Evolutionary conservation across 1,284 basidiomycete species (phyloP).

Genomic region (Cryptococcus sp.): DNA sequence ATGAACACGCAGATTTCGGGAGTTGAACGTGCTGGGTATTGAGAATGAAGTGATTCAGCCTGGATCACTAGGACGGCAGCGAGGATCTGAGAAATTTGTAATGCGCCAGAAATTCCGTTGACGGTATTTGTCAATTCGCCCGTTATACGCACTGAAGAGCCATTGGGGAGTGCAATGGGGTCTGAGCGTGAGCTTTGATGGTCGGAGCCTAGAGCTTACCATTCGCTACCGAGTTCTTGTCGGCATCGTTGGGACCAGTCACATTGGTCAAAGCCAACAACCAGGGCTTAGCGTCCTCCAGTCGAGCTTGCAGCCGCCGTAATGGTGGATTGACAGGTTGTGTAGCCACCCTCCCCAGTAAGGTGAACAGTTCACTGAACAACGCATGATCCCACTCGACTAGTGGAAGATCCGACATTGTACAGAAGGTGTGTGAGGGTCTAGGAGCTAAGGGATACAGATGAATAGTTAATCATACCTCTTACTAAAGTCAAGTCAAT

Average conservation of each 20-base stretch:
- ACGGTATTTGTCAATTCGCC: slow-evolving; percentile 33
- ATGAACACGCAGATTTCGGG: slow-evolving; percentile 38
- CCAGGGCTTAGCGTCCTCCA: slow-evolving; percentile 42
- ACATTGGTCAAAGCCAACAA: slow-evolving; percentile 32
- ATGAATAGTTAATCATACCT: no score
- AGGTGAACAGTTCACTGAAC: slow-evolving; percentile 35
- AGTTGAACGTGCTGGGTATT: slow-evolving; percentile 31
- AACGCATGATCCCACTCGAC: slow-evolving; percentile 38
- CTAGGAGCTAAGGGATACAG: neutral
- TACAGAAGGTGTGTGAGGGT: neutral
- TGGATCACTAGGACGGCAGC: slow-evolving; percentile 35
- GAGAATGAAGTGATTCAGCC: slow-evolving; percentile 28
- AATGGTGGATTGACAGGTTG: slow-evolving; percentile 37
- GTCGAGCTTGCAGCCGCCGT: slow-evolving; percentile 24
- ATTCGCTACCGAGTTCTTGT: slow-evolving; percentile 33
- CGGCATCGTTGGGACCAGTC: slow-evolving; percentile 30
- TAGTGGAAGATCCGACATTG: slow-evolving; percentile 26
- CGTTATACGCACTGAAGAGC: slow-evolving; percentile 27
- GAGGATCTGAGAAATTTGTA: slow-evolving; percentile 35
- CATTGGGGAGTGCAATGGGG: slow-evolving; percentile 23
- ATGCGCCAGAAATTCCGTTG: slow-evolving; percentile 24
- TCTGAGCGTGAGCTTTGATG: slow-evolving; percentile 9
- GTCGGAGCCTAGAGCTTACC: slow-evolving; percentile 15
- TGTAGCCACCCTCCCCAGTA: slow-evolving; percentile 30
- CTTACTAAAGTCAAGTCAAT: no score